Evolutionary conservation across 108 stramenopile genomes (phyloP).

Genomic region (Nitzschia sp.): DNA sequence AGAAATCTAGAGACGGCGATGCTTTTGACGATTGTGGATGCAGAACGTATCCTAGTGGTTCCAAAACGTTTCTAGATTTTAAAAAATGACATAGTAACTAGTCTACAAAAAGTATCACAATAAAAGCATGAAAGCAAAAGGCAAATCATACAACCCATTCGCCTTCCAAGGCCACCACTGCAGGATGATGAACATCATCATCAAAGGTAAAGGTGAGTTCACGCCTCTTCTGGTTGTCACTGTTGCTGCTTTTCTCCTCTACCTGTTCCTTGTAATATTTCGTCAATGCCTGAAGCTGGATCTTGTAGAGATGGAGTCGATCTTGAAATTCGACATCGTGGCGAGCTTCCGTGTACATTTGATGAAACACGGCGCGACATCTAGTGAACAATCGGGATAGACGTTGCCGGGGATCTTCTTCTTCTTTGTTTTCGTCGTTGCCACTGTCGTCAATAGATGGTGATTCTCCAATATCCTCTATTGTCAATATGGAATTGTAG

Average conservation of each 20-base stretch:
- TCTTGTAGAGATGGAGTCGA: slow-evolving; percentile 21
- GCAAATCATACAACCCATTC: too few relatives aligned
- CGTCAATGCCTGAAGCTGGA: slow-evolving; percentile 18
- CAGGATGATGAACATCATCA: too few relatives aligned
- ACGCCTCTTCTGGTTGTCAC: too few relatives aligned
- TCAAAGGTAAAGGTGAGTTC: not conserved
- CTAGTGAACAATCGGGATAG: slow-evolving; percentile 12
- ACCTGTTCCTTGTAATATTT: not conserved
- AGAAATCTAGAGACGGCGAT: too few relatives aligned
- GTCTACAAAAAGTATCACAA: too few relatives aligned
- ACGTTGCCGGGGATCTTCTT: not conserved
- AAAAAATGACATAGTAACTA: too few relatives aligned
- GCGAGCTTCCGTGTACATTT: slow-evolving; percentile 12
- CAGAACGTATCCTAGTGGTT: too few relatives aligned
- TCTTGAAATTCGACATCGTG: slow-evolving; percentile 24
- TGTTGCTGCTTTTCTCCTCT: not conserved
- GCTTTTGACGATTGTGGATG: too few relatives aligned
- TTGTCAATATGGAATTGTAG: not conserved
- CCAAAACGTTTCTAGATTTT: too few relatives aligned
- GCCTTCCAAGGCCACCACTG: too few relatives aligned
- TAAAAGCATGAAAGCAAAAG: too few relatives aligned
- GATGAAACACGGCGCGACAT: slow-evolving; percentile 24
- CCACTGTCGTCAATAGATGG: not conserved
- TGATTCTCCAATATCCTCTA: not conserved
- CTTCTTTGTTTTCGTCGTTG: not conserved